Evolutionary conservation across 768 basidiomycete species (phyloP).

Genomic region (Tricholomella constricta): DNA sequence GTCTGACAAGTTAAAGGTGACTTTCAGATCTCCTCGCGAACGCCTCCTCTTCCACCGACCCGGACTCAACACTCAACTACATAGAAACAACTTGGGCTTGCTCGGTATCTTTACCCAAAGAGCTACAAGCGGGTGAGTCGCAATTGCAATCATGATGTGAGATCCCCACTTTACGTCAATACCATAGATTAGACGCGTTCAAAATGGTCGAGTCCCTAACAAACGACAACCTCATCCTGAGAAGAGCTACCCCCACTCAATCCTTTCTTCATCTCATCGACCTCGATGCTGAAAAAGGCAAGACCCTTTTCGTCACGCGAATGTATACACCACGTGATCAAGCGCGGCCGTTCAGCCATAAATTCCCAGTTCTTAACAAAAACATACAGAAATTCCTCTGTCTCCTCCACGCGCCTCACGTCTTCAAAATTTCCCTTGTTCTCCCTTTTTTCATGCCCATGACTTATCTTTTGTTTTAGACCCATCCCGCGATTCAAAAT

Average conservation of each 20-base stretch:
- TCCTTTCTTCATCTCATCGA: neutral
- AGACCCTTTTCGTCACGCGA: constrained; percentile 1
- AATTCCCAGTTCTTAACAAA: no score
- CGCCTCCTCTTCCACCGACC: neutral
- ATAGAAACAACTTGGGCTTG: neutral
- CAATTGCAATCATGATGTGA: neutral
- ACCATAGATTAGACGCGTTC: neutral
- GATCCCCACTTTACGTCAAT: neutral
- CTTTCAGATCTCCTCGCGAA: neutral
- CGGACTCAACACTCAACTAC: neutral
- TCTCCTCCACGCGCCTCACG: constrained; percentile 12
- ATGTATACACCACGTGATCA: constrained; percentile 17
- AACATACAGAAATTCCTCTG: neutral
- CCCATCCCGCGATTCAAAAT: constrained; percentile 6
- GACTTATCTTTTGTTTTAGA: constrained; percentile 31
- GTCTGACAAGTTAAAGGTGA: constrained; percentile 2
- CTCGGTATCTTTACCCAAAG: neutral
- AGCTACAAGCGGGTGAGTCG: neutral
- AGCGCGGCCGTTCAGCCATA: neutral
- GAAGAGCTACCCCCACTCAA: neutral
- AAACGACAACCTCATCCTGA: neutral
- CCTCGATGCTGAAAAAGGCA: constrained; percentile 14
- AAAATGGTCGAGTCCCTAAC: constrained; percentile 2
- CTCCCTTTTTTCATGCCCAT: constrained; percentile 16
- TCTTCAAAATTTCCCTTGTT: neutral